These are phyloP conservation scores for Schwanniomyces sp. DNA, from an alignment of 805 yeast genomes.

Conservation along the genomic window DNA sequence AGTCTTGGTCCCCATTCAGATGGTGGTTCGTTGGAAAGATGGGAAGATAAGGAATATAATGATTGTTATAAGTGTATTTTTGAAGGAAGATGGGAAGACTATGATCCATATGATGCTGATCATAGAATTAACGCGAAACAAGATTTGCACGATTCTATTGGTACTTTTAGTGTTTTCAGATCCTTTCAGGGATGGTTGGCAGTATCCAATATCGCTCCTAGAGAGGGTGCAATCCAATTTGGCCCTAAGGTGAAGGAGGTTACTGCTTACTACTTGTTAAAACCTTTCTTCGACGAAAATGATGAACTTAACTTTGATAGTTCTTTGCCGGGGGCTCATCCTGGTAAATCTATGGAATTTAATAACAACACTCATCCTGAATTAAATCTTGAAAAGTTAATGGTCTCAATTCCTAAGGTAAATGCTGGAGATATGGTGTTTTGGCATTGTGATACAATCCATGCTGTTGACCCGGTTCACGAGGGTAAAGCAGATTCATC, in stretches of 20 bases:
- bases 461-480: slow-evolving; percentile 39
- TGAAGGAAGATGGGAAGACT: slow-evolving; percentile 42
- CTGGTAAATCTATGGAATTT: slow-evolving; percentile 36
- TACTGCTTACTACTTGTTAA: slow-evolving; percentile 39
- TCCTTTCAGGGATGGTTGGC: slow-evolving; percentile 48
- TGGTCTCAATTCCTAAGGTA: slow-evolving; percentile 38
- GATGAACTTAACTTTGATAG: slow-evolving; percentile 28
- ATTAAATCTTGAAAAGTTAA: slow-evolving; percentile 24
- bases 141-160: slow-evolving; percentile 26
- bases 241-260: slow-evolving; percentile 35
- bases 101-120: slow-evolving; percentile 39
- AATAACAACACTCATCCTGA: slow-evolving; percentile 31
- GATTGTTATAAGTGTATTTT: slow-evolving; percentile 34
- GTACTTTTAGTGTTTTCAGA: slow-evolving; percentile 34
- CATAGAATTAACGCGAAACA: slow-evolving; percentile 31
- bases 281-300: slow-evolving; percentile 38
- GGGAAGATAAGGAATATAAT: slow-evolving; percentile 45
- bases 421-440: slow-evolving; percentile 42
- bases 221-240: slow-evolving; percentile 41
- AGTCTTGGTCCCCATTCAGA: slow-evolving; percentile 42
- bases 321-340: slow-evolving; percentile 38
- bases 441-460: slow-evolving; percentile 45
- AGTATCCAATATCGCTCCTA: slow-evolving; percentile 32
- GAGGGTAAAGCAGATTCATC: slow-evolving; percentile 32
- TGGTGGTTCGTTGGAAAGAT: slow-evolving; percentile 43